Evolutionary conservation across 768 basidiomycete species (phyloP).

Genomic region (Serendipita sp.): DNA sequence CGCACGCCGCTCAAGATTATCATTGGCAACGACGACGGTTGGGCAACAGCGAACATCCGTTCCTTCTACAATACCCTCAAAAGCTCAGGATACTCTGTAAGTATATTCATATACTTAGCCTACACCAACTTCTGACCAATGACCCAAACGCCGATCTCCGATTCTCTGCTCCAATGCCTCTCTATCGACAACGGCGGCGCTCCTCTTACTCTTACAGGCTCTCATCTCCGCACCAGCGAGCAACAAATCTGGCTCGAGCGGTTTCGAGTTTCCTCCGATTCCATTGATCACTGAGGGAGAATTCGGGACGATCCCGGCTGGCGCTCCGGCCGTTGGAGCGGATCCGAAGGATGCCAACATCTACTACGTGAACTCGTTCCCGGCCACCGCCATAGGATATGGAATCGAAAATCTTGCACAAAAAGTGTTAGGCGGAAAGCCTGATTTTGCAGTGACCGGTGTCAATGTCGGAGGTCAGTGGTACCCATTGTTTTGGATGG

Average conservation of each 20-base stretch:
- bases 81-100: conserved; percentile 25
- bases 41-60: conserved; percentile 33
- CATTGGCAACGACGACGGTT: conserved; percentile 24
- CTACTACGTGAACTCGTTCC: conserved; percentile 31
- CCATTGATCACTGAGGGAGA: conserved; percentile 20
- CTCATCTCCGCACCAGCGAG: conserved; percentile 32
- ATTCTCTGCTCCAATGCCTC: too few relatives aligned
- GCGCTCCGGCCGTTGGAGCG: conserved; percentile 28
- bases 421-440: conserved; percentile 21
- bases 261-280: conserved; percentile 22
- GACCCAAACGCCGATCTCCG: too few relatives aligned
- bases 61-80: conserved; percentile 26
- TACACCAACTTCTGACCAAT: too few relatives aligned
- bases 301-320: conserved; percentile 27
- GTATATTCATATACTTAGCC: conserved; percentile 9
- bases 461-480: conserved; percentile 30
- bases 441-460: conserved; percentile 33
- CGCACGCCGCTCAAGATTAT: conserved; percentile 15
- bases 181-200: not conserved
- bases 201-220: conserved; percentile 12
- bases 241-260: conserved; percentile 33
- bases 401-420: conserved; percentile 34
- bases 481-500: conserved; percentile 1
- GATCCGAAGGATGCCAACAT: conserved; percentile 24
- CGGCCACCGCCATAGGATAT: conserved; percentile 24